Conservation (phyloP, 2,329 filamentous ascomycete genomes). For the Sodiomyces alkalinus region DNA sequence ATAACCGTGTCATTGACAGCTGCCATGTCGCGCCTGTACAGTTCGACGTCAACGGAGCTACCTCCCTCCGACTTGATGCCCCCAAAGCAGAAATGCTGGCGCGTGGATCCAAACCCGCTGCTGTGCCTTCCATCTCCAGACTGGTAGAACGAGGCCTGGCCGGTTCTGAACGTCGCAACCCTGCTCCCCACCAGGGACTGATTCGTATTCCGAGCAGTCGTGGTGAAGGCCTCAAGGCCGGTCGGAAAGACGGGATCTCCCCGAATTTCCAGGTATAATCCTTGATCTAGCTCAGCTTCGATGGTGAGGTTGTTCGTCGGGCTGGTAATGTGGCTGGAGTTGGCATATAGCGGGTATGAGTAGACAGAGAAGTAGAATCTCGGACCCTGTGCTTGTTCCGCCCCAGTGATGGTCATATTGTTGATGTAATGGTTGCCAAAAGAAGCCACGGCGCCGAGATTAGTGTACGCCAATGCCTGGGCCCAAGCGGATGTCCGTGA, state of each 20-base stretch:
- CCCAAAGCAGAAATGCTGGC: slow-evolving; percentile 41
- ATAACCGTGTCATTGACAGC: slow-evolving; percentile 38
- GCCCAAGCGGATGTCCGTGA: slow-evolving; percentile 31
- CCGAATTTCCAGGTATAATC: slow-evolving; percentile 18
- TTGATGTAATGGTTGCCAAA: slow-evolving; percentile 12
- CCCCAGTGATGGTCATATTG: slow-evolving; percentile 15
- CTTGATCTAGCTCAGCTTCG: slow-evolving; percentile 24
- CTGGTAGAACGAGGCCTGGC: slow-evolving; percentile 39
- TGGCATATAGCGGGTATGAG: slow-evolving; percentile 45
- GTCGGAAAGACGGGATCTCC: slow-evolving; percentile 36
- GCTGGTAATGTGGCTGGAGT: slow-evolving; percentile 29
- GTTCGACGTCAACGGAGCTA: slow-evolving; percentile 14
- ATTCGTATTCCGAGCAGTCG: slow-evolving; percentile 10
- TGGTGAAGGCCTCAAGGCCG: slow-evolving; percentile 41
- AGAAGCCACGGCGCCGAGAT: slow-evolving; percentile 24
- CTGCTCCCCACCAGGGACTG: not conserved
- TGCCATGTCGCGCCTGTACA: slow-evolving; percentile 43
- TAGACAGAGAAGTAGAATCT: slow-evolving; percentile 25
- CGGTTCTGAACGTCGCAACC: slow-evolving; percentile 35
- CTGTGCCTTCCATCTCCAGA: slow-evolving; percentile 27
- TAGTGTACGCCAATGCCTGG: slow-evolving; percentile 40
- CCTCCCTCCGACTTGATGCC: slow-evolving; percentile 19
- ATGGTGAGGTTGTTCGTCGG: slow-evolving; percentile 30
- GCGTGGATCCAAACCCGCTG: slow-evolving; percentile 37
- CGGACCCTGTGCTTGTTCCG: slow-evolving; percentile 11